Conservation (phyloP, 2,329 filamentous ascomycete genomes). For the Cephalotrichum gorgonifer region DNA sequence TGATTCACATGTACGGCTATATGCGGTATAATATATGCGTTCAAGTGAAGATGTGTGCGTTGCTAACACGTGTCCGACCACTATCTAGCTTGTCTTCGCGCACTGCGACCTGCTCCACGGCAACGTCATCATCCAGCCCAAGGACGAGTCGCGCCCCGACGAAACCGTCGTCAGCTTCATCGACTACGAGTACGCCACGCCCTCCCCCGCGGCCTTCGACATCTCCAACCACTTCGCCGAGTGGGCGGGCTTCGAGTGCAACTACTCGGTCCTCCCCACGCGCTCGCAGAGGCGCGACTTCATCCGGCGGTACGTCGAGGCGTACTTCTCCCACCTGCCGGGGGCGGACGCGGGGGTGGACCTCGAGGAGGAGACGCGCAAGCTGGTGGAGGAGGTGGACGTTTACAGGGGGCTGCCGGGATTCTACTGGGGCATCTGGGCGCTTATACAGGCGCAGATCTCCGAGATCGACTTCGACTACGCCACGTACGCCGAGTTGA, state of each 20-base stretch:
- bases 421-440: slow-evolving; percentile 90
- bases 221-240: slow-evolving; percentile 97
- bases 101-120: slow-evolving; percentile 95
- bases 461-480: slow-evolving; percentile 97
- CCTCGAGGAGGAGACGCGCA: slow-evolving; percentile 52
- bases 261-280: slow-evolving; percentile 75
- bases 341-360: slow-evolving; percentile 21
- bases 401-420: slow-evolving; percentile 80
- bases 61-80: slow-evolving; percentile 8
- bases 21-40: too few relatives aligned
- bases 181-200: slow-evolving; percentile 96
- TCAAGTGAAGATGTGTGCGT: too few relatives aligned
- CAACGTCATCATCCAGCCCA: slow-evolving; percentile 74
- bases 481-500: slow-evolving; percentile 74
- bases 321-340: slow-evolving; percentile 50
- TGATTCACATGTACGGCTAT: too few relatives aligned
- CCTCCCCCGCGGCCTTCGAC: slow-evolving; percentile 90
- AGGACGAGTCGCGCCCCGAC: slow-evolving; percentile 13
- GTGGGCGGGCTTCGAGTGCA: slow-evolving; percentile 95
- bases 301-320: slow-evolving; percentile 69
- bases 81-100: slow-evolving; percentile 75
- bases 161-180: slow-evolving; percentile 65
- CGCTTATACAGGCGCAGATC: slow-evolving; percentile 86
- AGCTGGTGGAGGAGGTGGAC: slow-evolving; percentile 73
- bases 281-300: slow-evolving; percentile 68